A percentile compares a stretch with the other conserved stretches of the same genome.
Evolutionary conservation across 2,329 filamentous ascomycete species (phyloP).

Genomic region (Pyrenochaeta sp.): DNA sequence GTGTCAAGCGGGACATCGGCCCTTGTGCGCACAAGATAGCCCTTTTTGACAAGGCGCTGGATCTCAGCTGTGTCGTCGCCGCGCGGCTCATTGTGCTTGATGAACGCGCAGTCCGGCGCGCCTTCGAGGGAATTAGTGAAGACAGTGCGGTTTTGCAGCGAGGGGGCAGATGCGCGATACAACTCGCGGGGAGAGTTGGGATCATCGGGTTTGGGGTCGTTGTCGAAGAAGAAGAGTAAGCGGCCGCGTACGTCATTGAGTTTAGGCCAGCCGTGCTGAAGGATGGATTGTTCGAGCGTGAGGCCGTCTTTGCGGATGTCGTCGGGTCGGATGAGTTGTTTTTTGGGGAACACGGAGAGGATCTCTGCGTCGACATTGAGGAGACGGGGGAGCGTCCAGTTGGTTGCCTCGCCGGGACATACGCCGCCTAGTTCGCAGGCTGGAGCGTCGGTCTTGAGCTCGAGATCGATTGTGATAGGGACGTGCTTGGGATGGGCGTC

Average conservation of each 20-base stretch:
- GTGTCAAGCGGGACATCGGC: constrained; percentile 58
- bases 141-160: constrained; percentile 56
- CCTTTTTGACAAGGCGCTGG: constrained; percentile 55
- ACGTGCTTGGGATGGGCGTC: constrained; percentile 55
- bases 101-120: constrained; percentile 57
- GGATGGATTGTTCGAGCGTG: constrained; percentile 58
- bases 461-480: constrained; percentile 60
- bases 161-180: constrained; percentile 50
- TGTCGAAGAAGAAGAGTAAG: constrained; percentile 63
- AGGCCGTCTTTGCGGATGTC: constrained; percentile 53
- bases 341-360: constrained; percentile 51
- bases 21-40: constrained; percentile 61
- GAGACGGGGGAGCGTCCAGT: constrained; percentile 56
- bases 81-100: constrained; percentile 59
- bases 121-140: constrained; percentile 61
- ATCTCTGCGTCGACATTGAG: constrained; percentile 59
- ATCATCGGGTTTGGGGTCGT: constrained; percentile 50
- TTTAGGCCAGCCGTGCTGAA: constrained; percentile 60
- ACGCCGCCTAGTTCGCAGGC: constrained; percentile 46
- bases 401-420: constrained; percentile 51
- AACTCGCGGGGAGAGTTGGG: constrained; percentile 45
- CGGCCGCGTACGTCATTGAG: constrained; percentile 56
- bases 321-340: constrained; percentile 58
- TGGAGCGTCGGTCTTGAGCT: constrained; percentile 57
- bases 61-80: constrained; percentile 51